These are phyloP conservation scores for Phialocephala sp. DNA, from an alignment of 2,329 filamentous ascomycete genomes.

Conservation along the genomic window DNA sequence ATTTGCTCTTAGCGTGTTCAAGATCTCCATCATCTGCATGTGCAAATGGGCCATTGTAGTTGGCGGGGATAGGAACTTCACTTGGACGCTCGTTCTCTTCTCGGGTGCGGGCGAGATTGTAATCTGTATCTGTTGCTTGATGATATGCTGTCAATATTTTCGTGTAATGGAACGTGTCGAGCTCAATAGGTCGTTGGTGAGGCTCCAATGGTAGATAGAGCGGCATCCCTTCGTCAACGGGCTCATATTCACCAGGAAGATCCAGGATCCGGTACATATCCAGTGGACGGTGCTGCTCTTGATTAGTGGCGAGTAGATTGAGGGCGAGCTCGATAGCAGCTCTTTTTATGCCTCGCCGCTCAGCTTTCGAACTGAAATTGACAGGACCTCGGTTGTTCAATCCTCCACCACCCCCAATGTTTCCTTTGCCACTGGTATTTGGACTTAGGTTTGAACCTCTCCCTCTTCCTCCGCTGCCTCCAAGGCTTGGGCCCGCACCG, in stretches of 20 bases:
- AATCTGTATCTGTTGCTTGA: conserved; percentile 33
- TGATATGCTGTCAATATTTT: conserved; percentile 33
- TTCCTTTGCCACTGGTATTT: background rate
- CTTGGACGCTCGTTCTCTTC: conserved; percentile 10
- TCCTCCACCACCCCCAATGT: background rate
- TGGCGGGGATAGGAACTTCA: conserved; percentile 27
- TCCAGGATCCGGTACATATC: conserved; percentile 37
- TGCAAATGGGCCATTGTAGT: conserved; percentile 36
- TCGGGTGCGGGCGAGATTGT: conserved; percentile 20
- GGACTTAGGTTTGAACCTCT: background rate
- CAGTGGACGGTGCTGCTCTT: conserved; percentile 39
- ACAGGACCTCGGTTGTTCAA: background rate
- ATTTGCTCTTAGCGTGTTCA: conserved; percentile 22
- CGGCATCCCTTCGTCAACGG: conserved; percentile 30
- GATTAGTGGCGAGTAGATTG: conserved; percentile 37
- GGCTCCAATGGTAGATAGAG: conserved; percentile 35
- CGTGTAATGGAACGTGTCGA: conserved; percentile 36
- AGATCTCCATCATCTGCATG: conserved; percentile 17
- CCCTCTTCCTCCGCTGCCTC: background rate
- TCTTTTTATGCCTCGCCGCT: conserved; percentile 38
- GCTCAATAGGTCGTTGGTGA: conserved; percentile 35
- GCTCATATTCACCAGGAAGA: conserved; percentile 21
- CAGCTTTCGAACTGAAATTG: conserved; percentile 37
- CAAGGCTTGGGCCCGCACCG: background rate
- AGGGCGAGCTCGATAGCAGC: conserved; percentile 39